Evolutionary conservation across 805 yeast genomes (phyloP).

Genomic region (Yarrowia deformans): DNA sequence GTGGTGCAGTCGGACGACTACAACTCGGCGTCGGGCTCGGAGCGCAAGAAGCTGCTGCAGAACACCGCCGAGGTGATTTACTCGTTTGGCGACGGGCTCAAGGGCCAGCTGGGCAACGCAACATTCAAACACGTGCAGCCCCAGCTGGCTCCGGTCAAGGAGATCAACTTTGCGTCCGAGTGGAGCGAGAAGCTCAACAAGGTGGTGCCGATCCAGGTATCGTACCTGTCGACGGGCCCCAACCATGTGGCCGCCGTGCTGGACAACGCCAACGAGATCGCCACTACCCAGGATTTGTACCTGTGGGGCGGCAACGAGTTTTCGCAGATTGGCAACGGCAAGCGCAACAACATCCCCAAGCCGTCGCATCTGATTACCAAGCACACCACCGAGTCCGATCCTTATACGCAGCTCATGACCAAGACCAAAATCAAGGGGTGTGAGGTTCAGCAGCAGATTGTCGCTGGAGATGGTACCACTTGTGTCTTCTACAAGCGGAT

Average conservation of each 20-base stretch:
- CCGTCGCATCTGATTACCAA: constrained; percentile 41
- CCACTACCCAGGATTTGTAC: constrained; percentile 58
- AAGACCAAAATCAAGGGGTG: constrained; percentile 42
- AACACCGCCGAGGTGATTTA: constrained; percentile 48
- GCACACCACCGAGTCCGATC: constrained; percentile 20
- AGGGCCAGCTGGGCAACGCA: constrained; percentile 87
- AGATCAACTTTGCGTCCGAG: constrained; percentile 58
- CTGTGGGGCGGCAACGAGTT: constrained; percentile 84
- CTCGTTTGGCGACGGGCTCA: constrained; percentile 82
- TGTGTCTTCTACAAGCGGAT: constrained; percentile 64
- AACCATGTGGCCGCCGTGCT: constrained; percentile 71
- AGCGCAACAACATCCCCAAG: constrained; percentile 58
- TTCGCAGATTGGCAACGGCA: constrained; percentile 89
- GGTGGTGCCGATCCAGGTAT: constrained; percentile 58
- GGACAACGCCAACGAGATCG: constrained; percentile 54
- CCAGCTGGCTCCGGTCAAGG: constrained; percentile 66
- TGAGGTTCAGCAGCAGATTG: constrained; percentile 61
- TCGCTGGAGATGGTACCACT: constrained; percentile 67
- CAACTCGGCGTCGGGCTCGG: constrained; percentile 41
- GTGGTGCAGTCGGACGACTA: constrained; percentile 46
- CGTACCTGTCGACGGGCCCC: constrained; percentile 64
- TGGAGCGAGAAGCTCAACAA: constrained; percentile 58
- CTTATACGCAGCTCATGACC: constrained; percentile 25
- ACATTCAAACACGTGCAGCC: constrained; percentile 75
- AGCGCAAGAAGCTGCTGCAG: constrained; percentile 24